phyloP scores from a whole-genome alignment of 495 filamentous ascomycete species.

The Penicillium samsonianum region DNA sequence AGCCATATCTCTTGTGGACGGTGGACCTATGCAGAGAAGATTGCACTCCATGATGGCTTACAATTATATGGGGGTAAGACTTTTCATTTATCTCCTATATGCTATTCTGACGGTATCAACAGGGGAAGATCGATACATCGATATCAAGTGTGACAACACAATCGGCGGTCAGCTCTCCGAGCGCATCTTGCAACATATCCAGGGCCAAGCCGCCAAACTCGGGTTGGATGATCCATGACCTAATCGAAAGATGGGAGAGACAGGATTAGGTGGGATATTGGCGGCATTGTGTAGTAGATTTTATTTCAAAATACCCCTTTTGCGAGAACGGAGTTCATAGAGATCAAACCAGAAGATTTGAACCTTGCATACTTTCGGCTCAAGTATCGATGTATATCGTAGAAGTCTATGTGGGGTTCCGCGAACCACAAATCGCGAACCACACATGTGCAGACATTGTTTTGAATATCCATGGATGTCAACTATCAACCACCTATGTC shows the following conservation, averaged over 20 bases:
- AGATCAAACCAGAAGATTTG: not conserved
- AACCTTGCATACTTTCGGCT: not conserved
- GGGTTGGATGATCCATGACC: not conserved
- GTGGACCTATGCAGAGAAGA: conserved; percentile 1
- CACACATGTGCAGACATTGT: not conserved
- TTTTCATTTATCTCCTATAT: not conserved
- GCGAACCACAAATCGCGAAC: conserved; percentile 1
- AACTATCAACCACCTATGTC: not conserved
- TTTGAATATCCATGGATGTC: not conserved
- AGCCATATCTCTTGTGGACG: conserved; percentile 4
- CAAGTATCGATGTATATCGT: not conserved
- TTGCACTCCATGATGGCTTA: conserved; percentile 9
- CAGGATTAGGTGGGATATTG: not conserved
- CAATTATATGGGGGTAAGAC: not conserved
- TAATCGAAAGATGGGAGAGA: not conserved
- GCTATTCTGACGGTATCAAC: not conserved
- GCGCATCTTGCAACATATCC: not conserved
- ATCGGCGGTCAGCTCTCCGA: not conserved
- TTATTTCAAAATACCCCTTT: not conserved
- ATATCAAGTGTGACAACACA: conserved; percentile 4
- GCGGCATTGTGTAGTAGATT: not conserved
- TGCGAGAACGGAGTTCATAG: not conserved
- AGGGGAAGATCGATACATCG: conserved; percentile 2
- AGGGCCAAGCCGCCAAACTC: conserved; percentile 1
- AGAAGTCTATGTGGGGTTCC: not conserved